Conservation (phyloP, 345 rosid genomes). For the Firmiana major region DNA sequence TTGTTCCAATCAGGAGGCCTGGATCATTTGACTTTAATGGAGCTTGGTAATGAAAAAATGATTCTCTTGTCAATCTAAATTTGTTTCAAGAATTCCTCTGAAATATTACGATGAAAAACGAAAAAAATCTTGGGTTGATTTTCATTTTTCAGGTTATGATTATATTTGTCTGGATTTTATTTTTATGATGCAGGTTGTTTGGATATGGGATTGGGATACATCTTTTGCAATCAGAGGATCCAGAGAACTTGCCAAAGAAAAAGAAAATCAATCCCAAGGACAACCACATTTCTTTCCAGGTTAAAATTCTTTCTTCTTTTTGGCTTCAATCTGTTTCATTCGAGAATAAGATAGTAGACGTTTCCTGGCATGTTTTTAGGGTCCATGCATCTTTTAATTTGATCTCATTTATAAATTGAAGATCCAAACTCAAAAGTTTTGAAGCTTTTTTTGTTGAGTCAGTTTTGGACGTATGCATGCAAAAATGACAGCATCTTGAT, state of each 20-base stretch:
- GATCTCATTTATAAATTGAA: not conserved
- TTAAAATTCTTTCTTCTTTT: conserved; percentile 5
- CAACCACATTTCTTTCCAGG: conserved; percentile 88
- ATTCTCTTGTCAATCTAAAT: not conserved
- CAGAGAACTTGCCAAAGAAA: conserved; percentile 57
- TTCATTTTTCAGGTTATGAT: not conserved
- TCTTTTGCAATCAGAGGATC: conserved; percentile 65
- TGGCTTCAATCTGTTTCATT: not conserved
- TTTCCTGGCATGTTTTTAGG: not conserved
- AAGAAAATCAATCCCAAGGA: conserved; percentile 77
- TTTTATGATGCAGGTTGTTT: conserved; percentile 46
- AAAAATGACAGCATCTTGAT: no score
- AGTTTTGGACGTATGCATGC: not conserved
- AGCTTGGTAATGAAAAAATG: conserved; percentile 56
- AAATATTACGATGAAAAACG: not conserved
- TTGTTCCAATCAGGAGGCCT: conserved; percentile 72
- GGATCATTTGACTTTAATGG: conserved; percentile 82
- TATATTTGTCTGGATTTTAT: not conserved
- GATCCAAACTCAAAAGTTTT: not conserved
- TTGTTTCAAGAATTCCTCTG: not conserved
- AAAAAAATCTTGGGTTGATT: not conserved
- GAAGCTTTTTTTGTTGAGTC: not conserved
- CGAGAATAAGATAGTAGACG: no score
- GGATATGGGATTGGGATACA: conserved; percentile 79
- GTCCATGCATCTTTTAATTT: not conserved